Evolutionary conservation across 495 filamentous ascomycete genomes (phyloP).

Genomic region (Alectoria sarmentosa): DNA sequence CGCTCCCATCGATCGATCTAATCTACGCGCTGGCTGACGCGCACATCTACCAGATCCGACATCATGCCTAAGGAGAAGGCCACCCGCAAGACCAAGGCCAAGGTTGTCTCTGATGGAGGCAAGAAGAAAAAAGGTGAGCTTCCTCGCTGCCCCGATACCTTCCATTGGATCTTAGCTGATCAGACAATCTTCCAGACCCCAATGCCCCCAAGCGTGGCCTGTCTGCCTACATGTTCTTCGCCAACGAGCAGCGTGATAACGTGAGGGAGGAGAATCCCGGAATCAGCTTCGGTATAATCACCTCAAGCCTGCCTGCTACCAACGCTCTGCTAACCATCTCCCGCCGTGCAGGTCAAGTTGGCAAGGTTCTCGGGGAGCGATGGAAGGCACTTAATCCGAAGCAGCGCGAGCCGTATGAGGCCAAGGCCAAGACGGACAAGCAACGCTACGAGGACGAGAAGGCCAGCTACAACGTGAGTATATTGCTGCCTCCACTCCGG

Average conservation of each 20-base stretch:
- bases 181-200: conserved; percentile 56
- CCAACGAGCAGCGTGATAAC: conserved; percentile 97
- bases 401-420: conserved; percentile 87
- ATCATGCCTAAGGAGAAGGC: conserved; percentile 73
- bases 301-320: not conserved
- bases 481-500: not conserved
- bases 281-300: conserved; percentile 79
- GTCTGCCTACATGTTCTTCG: conserved; percentile 99
- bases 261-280: conserved; percentile 98
- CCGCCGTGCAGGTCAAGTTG: conserved; percentile 70
- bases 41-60: conserved; percentile 26
- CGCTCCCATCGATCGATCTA: not conserved
- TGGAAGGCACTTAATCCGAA: conserved; percentile 93
- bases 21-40: conserved; percentile 20
- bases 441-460: conserved; percentile 99
- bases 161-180: conserved; percentile 14
- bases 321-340: conserved; percentile 11
- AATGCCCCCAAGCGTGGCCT: conserved; percentile 99
- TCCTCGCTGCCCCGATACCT: conserved; percentile 14
- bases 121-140: conserved; percentile 82
- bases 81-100: conserved; percentile 49
- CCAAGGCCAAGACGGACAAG: conserved; percentile 93
- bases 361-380: conserved; percentile 92
- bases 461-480: conserved; percentile 76
- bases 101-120: conserved; percentile 36